Conservation (phyloP, 1,139 yeast species). For the Wickerhamomyces sp. region DNA sequence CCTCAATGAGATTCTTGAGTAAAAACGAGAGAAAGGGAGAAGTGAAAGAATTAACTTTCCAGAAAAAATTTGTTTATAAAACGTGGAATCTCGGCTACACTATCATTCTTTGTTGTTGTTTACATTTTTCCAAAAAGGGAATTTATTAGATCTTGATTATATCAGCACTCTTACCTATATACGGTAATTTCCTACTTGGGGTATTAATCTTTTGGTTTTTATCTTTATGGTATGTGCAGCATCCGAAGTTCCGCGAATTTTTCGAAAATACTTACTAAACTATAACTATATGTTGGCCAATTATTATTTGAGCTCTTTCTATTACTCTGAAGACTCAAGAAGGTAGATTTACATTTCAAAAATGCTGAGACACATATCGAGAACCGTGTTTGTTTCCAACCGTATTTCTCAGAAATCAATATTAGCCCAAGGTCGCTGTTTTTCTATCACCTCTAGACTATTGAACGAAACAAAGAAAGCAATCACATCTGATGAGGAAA, state of each 20-base stretch:
- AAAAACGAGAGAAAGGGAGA: neutral
- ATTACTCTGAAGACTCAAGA: too few relatives aligned
- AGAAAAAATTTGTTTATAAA: neutral
- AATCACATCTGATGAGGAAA: conserved; percentile 7
- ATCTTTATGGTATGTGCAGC: too few relatives aligned
- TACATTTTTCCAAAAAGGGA: conserved; percentile 14
- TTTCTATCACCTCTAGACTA: conserved; percentile 14
- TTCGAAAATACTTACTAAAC: too few relatives aligned
- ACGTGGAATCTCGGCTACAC: neutral
- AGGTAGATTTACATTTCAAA: neutral
- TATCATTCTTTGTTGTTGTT: conserved; percentile 9
- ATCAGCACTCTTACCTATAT: neutral
- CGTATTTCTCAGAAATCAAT: neutral
- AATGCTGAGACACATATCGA: conserved; percentile 10
- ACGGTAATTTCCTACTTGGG: conserved; percentile 1
- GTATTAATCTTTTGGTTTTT: neutral
- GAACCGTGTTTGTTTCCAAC: conserved; percentile 1
- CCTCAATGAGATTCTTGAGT: neutral
- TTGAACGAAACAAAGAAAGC: conserved; percentile 13
- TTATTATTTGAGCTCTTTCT: too few relatives aligned
- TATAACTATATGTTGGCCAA: too few relatives aligned
- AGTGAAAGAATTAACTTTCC: too few relatives aligned
- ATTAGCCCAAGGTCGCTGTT: neutral
- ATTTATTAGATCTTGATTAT: neutral
- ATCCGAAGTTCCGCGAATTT: too few relatives aligned